These are phyloP conservation scores for Phyllachora maydis DNA, from an alignment of 2,329 filamentous ascomycete species.

Conservation along the genomic window DNA sequence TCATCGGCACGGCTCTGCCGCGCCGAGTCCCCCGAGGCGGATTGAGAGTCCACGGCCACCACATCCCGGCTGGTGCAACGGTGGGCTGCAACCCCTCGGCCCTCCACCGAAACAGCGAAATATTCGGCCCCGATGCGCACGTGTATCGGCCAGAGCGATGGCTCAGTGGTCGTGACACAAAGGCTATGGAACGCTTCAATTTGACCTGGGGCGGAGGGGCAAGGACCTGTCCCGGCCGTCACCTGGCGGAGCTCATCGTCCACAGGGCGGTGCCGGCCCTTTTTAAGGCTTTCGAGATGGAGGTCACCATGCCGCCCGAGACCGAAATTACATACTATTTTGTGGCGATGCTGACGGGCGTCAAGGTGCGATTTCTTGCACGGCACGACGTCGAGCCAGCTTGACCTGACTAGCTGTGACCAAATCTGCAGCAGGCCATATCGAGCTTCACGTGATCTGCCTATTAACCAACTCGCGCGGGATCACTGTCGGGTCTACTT, in stretches of 20 bases:
- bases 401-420: too few species aligned
- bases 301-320: constrained; percentile 16
- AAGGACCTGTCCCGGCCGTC: constrained; percentile 26
- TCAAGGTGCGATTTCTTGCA: constrained; percentile 17
- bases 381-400: too few species aligned
- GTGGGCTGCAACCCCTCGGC: constrained; percentile 29
- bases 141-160: constrained; percentile 25
- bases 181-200: constrained; percentile 23
- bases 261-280: constrained; percentile 20
- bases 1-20: constrained; percentile 28
- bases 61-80: constrained; percentile 21
- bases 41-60: constrained; percentile 15
- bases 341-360: constrained; percentile 27
- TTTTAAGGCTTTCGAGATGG: constrained; percentile 21
- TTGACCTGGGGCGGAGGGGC: constrained; percentile 30
- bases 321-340: constrained; percentile 23
- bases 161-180: constrained; percentile 12
- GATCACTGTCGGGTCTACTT: too few species aligned
- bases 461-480: too few species aligned
- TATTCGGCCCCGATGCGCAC: constrained; percentile 25
- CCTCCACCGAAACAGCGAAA: constrained; percentile 24
- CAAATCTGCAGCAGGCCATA: too few species aligned
- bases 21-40: constrained; percentile 19
- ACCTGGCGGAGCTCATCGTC: constrained; percentile 28
- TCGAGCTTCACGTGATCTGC: too few species aligned